These are phyloP conservation scores for Diplodia scrobiculata DNA, from an alignment of 2,329 filamentous ascomycete species.

Conservation along the genomic window DNA sequence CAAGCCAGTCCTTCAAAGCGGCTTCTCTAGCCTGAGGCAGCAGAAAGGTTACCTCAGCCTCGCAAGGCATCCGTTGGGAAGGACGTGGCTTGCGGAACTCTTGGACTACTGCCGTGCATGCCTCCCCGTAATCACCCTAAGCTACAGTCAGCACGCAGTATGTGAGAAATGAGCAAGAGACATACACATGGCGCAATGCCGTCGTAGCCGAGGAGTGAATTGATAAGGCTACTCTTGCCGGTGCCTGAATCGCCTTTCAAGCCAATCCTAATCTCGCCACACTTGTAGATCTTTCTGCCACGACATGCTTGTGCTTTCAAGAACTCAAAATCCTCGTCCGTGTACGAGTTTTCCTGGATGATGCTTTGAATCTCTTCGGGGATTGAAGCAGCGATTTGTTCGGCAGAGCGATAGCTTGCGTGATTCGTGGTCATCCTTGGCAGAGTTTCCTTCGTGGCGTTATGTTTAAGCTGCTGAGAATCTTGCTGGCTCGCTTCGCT, in stretches of 20 bases:
- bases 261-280: background rate
- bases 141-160: background rate
- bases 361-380: background rate
- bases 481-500: no score
- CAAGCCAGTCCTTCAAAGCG: background rate
- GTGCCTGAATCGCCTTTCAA: background rate
- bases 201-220: no score
- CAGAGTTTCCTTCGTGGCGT: background rate
- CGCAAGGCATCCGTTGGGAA: background rate
- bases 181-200: background rate
- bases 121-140: background rate
- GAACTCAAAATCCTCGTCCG: background rate
- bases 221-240: no score
- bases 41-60: background rate
- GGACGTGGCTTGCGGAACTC: background rate
- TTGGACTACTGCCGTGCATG: constrained; percentile 8
- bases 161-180: background rate
- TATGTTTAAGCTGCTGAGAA: no score
- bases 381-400: background rate
- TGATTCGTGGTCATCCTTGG: background rate
- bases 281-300: background rate
- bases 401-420: background rate
- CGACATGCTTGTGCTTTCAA: background rate
- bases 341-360: background rate
- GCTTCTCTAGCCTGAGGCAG: background rate